Evolutionary conservation across 768 basidiomycete genomes (phyloP), one percentile per base, ranked within the genome.

Genomic region (Tricholoma bakamatsutake): DNA sequence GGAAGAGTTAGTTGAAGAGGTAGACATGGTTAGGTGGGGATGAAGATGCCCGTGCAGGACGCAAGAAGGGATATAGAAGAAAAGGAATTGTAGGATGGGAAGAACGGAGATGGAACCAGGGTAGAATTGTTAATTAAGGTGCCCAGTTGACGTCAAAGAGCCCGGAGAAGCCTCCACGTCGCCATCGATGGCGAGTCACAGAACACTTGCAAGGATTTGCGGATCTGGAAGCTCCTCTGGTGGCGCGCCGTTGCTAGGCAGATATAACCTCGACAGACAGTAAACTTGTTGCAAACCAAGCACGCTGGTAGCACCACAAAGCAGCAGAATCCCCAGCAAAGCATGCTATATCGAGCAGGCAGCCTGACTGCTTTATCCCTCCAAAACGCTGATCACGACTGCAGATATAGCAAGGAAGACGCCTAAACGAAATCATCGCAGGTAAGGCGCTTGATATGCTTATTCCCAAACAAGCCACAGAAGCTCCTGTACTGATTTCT

Each of bases 91-190:
- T 54, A 63, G 59, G 59, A 58, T 30, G 50, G 27, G 21, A 52
- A 30, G 39, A 13, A 53, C 51, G 43, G 52, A 53, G 59, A 59
- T 56, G 57, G 52, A 69, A 73, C 65, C 62, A 64, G 62, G 64
- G 66, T 56, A 59, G 69, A 71, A 70, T 63, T 61, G 65, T 67
- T 66, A 66, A 69, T 71, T 69, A 70, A 71, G 71, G 71, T 71
- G 64, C 71, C 74, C 71, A 74, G 73, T 77, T 76, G 72, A 74
- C 72, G 73, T 74, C 70, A 73, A 71, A 69, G 63, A 61, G 61
- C 57, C 68, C 67, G 65, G 67, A 65, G 64, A 71, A 68, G 63
- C 64, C 63, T 57, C 56, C 47, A 52, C 59, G 62, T 64, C 59
- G 64, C 60, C 60, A 64, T 67, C 62, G 63, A 59, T 59, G 58